phyloP scores from a whole-genome alignment of 2,329 filamentous ascomycete species.

The Arachnomyces sp. region DNA sequence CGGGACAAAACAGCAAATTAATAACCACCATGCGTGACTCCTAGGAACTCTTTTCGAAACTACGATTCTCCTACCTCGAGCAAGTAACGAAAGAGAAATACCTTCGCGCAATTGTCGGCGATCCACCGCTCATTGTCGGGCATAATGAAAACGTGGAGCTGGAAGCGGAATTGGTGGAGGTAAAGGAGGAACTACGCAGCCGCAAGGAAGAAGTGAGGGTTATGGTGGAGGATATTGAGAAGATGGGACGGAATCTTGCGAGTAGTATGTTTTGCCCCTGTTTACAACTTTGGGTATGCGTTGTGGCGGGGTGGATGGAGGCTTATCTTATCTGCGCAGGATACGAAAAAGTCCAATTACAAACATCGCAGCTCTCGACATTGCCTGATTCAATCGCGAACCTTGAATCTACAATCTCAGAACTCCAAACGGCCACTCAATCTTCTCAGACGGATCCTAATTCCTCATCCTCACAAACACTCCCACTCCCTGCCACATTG shows the following conservation, averaged over 20 bases:
- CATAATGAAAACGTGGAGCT: constrained; percentile 72
- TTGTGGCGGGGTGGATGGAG: too few relatives aligned
- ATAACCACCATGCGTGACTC: neutral
- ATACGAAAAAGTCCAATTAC: constrained; percentile 47
- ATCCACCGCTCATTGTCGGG: constrained; percentile 77
- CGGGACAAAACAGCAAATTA: too few relatives aligned
- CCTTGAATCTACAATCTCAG: constrained; percentile 42
- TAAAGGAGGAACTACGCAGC: constrained; percentile 68
- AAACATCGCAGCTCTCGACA: constrained; percentile 42
- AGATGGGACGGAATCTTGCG: constrained; percentile 57
- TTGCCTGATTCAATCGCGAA: constrained; percentile 46
- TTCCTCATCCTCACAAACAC: constrained; percentile 28
- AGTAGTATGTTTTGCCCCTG: constrained; percentile 31
- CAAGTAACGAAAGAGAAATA: constrained; percentile 99
- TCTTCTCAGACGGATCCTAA: constrained; percentile 42
- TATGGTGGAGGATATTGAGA: constrained; percentile 66
- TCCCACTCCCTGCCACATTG: constrained; percentile 34
- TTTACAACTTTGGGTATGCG: neutral
- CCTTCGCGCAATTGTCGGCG: constrained; percentile 81
- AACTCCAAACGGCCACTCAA: constrained; percentile 48
- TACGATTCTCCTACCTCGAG: constrained; percentile 95
- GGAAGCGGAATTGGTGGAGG: constrained; percentile 58
- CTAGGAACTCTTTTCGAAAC: constrained; percentile 82
- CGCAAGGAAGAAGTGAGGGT: constrained; percentile 71
- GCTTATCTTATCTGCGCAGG: constrained; percentile 24